Base-by-base conservation (phyloP, 108 stramenopile species). In the Cyclostephanos invisitatus region DNA sequence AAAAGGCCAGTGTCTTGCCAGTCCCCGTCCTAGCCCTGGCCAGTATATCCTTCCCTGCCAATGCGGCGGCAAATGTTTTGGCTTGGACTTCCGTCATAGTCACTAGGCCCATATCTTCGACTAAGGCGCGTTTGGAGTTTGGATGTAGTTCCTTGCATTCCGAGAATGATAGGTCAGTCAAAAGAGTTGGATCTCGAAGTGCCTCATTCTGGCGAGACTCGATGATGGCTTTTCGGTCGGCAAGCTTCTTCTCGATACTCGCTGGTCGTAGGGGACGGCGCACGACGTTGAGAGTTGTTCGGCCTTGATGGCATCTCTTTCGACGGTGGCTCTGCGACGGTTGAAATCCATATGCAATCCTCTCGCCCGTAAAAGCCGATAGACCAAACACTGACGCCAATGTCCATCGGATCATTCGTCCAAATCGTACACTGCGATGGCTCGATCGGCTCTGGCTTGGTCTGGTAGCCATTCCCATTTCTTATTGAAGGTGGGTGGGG, bases 1-100 rank as follows among this genome's bases (percentile, higher is more conserved):
- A 61, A 77, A 96, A 96, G n/a, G 95, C 93, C 40, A 96, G 79
- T 18, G 95, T 96, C 68, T 83, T 83, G 11, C 83, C 93, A 4
- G 91, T 91, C n/a, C 98, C 99, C 0, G 99, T 99, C 72, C 96
- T 89, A 20, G 98, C 94, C 60, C 97, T 82, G 24, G 91, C 97
- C 10, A 98, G 80, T n/a, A 98, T 71, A 86, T 98, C 86, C 25
- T 77, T 72, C 28, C 91, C 91, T 5, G 72, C 48, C 5, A 85
- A 25, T 5, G 89, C 89, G 10, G 75, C 83, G 42, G 86, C 80
- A 62, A 87, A 94, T 53, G 97, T 87, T 29, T 88, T 79, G 18
- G 86, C 85, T 83, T 99, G 98, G 60, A 99, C 90, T 64, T 97
- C 87, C 24, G 98, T 98, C 96, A 98, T 96, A 51, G 40, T 75